Conservation (phyloP, 2,329 filamentous ascomycete species). For the Colletotrichum scovillei region DNA sequence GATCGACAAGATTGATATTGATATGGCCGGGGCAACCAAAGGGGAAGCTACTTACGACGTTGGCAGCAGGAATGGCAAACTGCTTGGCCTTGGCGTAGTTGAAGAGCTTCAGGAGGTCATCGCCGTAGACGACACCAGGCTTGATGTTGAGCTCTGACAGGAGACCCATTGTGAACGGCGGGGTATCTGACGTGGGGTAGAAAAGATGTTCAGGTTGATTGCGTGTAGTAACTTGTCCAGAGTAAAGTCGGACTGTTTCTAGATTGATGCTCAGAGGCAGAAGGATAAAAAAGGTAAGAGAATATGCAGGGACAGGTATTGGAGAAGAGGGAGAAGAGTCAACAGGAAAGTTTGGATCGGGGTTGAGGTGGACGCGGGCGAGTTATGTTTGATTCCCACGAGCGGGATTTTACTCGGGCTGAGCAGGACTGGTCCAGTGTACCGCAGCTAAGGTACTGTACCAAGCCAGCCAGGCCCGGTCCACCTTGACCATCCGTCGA, state of each 20-base stretch:
- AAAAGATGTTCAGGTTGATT: neutral
- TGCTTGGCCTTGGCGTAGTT: constrained; percentile 88
- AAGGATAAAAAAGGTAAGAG: neutral
- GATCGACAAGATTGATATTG: neutral
- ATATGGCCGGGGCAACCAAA: neutral
- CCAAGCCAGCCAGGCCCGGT: constrained; percentile 11
- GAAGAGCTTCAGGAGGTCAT: constrained; percentile 76
- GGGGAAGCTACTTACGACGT: constrained; percentile 64
- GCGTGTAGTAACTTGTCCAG: constrained; percentile 13
- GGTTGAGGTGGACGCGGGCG: constrained; percentile 23
- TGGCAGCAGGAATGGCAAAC: constrained; percentile 91
- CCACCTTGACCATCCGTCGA: neutral
- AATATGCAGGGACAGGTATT: neutral
- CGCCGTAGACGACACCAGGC: constrained; percentile 65
- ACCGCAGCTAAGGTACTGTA: neutral
- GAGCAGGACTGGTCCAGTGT: neutral
- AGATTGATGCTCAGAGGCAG: constrained; percentile 3
- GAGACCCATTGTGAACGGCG: constrained; percentile 43
- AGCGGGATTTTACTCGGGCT: constrained; percentile 36
- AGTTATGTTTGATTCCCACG: constrained; percentile 33
- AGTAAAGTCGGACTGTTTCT: neutral
- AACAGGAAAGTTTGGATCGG: constrained; percentile 9
- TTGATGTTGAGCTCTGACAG: constrained; percentile 60
- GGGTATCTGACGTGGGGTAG: constrained; percentile 15
- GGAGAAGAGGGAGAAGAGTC: neutral